phyloP scores from a whole-genome alignment of 2,329 filamentous ascomycete species.

The Epichloe brachyelytri region DNA sequence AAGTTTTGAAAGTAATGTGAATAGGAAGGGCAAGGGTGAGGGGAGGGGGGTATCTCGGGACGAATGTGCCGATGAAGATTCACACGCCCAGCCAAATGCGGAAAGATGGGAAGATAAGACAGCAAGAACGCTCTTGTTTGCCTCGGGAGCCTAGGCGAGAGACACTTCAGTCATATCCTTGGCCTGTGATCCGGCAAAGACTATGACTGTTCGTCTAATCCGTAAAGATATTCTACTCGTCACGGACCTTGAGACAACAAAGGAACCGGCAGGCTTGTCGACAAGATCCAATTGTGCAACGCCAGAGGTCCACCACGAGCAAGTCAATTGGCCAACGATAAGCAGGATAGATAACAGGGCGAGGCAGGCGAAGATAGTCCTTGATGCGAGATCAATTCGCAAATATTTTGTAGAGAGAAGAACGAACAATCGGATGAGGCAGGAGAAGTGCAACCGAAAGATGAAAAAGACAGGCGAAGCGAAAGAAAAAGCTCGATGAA shows the following conservation, averaged over 20 bases:
- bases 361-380: background rate
- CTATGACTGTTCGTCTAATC: background rate
- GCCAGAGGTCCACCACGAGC: too few relatives aligned
- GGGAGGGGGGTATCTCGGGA: background rate
- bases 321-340: background rate
- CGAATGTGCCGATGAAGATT: background rate
- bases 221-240: background rate
- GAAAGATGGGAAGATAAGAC: conserved; percentile 2
- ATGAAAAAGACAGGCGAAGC: background rate
- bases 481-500: background rate
- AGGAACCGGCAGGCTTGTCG: background rate
- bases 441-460: background rate
- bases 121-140: background rate
- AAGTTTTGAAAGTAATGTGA: background rate
- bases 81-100: conserved; percentile 2
- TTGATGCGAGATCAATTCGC: background rate
- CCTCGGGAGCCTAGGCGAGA: background rate
- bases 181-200: background rate
- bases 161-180: background rate
- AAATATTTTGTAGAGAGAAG: too few relatives aligned
- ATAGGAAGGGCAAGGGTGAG: background rate
- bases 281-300: background rate
- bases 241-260: background rate
- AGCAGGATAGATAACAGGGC: background rate
- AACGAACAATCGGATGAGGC: background rate